Evolutionary conservation across 805 yeast species (phyloP).

Genomic region (Starmerella roubikii): DNA sequence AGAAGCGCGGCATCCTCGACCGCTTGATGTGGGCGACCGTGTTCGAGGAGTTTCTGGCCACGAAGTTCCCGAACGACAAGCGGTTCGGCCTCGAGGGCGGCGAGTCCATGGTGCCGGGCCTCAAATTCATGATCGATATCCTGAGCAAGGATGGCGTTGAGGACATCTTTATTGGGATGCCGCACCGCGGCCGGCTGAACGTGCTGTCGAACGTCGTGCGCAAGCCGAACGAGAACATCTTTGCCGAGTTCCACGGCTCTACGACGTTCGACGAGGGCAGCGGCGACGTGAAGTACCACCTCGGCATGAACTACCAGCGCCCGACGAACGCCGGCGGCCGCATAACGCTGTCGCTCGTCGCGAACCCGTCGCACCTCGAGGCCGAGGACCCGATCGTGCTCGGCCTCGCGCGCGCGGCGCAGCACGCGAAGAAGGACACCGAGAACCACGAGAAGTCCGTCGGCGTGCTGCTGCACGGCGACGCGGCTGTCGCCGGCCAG

Average conservation of each 20-base stretch:
- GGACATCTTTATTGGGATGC: constrained; percentile 97
- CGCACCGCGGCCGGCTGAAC: constrained; percentile 97
- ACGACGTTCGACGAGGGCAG: constrained; percentile 88
- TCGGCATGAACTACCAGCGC: constrained; percentile 98
- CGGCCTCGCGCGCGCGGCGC: constrained; percentile 94
- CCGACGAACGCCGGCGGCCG: constrained; percentile 97
- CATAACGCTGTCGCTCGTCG: constrained; percentile 89
- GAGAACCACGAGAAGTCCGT: constrained; percentile 75
- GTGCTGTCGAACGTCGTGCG: constrained; percentile 96
- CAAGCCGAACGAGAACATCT: constrained; percentile 95
- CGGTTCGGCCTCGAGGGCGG: constrained; percentile 99
- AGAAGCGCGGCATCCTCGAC: constrained; percentile 92
- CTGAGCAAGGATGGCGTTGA: constrained; percentile 78
- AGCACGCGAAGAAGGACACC: constrained; percentile 70
- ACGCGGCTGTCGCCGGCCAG: constrained; percentile 97
- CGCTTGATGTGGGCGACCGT: constrained; percentile 93
- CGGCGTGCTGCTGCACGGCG: constrained; percentile 93
- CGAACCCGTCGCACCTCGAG: constrained; percentile 98
- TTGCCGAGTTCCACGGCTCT: constrained; percentile 89
- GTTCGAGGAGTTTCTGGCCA: constrained; percentile 81
- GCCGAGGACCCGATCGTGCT: constrained; percentile 98
- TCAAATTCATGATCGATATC: constrained; percentile 88
- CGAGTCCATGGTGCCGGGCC: constrained; percentile 91
- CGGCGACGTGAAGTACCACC: constrained; percentile 97
- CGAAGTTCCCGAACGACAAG: constrained; percentile 96